Evolutionary conservation across 139 green algal species (phyloP), one percentile per base, ranked within the genome.

Genomic region (Chlamydomonas asymmetrica): DNA sequence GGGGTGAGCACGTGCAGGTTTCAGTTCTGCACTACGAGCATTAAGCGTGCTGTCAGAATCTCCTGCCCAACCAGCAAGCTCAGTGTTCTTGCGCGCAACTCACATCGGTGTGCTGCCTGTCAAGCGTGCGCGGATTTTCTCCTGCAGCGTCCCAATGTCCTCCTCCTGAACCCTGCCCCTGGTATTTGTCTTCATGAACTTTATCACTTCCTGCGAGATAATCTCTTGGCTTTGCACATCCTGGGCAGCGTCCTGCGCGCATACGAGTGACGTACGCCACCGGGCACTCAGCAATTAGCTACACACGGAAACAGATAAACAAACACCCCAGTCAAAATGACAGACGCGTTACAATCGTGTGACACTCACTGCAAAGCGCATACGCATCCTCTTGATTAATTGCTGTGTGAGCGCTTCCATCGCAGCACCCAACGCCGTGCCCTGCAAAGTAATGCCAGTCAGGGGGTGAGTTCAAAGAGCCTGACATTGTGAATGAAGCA

Each of bases 81-180:
- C n/a, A n/a, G n/a, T n/a, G n/a, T n/a, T n/a, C n/a, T n/a, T n/a
- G n/a, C n/a, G n/a, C n/a, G n/a, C n/a, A n/a, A n/a, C n/a, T n/a
- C n/a, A n/a, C n/a, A n/a, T n/a, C n/a, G 43, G 61, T 22, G 62
- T 71, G 38, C 52, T 39, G 34, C 71, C 80, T 29, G 60, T 79
- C 23, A 86, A 65, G 1, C 64, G 35, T 18, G 68, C 41, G 5
- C 80, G 69, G 38, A 86, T 86, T 4, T 43, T 63, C 18, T 75
- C 61, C 66, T 86, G 63, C 22, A 86, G 49, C 1, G 31, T 13
- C 0, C 27, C 60, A 31, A 86, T 31, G 48, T 86, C 80, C 22
- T 80, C 65, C 59, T 86, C 80, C 80, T 86, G 63, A 29, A 85
- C 80, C 74, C 65, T 63, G n/a, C 82, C 70, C 20, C 63, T 76